Base-by-base conservation (phyloP, 2,329 filamentous ascomycete species). In the Beauveria brongniartii region DNA sequence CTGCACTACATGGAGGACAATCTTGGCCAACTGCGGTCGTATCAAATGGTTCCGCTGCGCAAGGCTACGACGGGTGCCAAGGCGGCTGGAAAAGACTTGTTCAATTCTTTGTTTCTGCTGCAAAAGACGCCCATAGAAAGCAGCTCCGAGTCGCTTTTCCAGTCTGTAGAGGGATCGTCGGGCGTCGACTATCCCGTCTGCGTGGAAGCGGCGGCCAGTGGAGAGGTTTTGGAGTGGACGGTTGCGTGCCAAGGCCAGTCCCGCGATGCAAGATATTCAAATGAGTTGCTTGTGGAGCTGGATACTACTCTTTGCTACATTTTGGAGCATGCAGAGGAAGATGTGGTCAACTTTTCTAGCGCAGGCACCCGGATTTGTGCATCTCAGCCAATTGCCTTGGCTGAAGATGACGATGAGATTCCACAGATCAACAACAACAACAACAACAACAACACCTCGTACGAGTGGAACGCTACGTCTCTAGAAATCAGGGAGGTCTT, bases 181-280 rank as follows among this genome's bases (percentile, higher is more conserved):
- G 82, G 86, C 24, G 85, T 93, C 1, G 91, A 96, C 64, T 95
- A 92, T 70, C 87, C 90, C 0, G 74, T 96, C 3, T 94, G 90
- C 67, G 82, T 91, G 2, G 92, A 97, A 73, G 85, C 94, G 70
- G 91, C 96, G 69, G 73, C 83, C 6, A 71, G 82, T 0, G 75
- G 73, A 0, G 73, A 81, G 20, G 68, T 73, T 0, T 70, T 95
- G 1, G 64, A 85, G 0, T 94, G 92, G 87, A 85, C 90, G 14
- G 80, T 86, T 20, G 90, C 91, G 5, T 88, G 87, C 64, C 86
- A 90, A 66, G 77, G 80, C 1, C 74, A 74, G 1, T 80, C 28
- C 22, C 10, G 10, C 3, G 48, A 40, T n/a, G 41, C 5, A 14
- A 3, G 18, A 0, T 81, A 80, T 10, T 77, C 82, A 0, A 63